Conservation (phyloP, 305 asterid genomes). For the Ilex paraguariensis region DNA sequence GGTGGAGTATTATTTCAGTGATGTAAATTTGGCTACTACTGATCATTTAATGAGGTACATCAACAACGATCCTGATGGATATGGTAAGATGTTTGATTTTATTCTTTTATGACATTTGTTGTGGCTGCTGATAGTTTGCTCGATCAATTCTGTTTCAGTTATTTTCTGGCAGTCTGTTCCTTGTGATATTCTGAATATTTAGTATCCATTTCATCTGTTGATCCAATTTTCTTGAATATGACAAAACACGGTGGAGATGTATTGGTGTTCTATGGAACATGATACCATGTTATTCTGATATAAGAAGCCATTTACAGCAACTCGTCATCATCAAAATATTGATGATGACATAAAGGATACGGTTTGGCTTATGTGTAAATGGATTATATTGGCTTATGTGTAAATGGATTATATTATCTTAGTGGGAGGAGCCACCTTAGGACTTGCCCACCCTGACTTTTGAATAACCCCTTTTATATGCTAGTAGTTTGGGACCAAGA, state of each 20-base stretch:
- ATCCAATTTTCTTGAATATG: background rate
- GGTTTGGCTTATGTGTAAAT: no score
- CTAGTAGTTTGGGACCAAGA: no score
- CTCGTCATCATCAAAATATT: no score
- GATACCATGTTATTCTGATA: background rate
- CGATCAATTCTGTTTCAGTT: background rate
- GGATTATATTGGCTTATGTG: no score
- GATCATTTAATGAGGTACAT: slow-evolving; percentile 67
- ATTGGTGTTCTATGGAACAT: background rate
- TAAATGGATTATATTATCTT: no score
- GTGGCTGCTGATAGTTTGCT: no score
- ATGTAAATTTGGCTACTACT: slow-evolving; percentile 84
- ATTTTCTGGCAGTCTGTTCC: background rate
- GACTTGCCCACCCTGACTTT: no score
- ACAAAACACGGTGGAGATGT: background rate
- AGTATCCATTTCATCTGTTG: background rate
- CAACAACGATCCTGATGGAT: slow-evolving; percentile 83
- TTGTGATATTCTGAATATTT: background rate
- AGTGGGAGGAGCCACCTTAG: no score
- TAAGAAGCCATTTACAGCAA: no score
- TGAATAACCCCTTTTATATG: no score
- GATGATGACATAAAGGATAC: no score
- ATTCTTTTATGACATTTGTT: slow-evolving; percentile 6
- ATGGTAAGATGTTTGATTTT: slow-evolving; percentile 39
- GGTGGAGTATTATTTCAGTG: slow-evolving; percentile 95